Evolutionary conservation across 257 asterid species (phyloP), one percentile per base, ranked within the genome.

Genomic region (Echium plantagineum): DNA sequence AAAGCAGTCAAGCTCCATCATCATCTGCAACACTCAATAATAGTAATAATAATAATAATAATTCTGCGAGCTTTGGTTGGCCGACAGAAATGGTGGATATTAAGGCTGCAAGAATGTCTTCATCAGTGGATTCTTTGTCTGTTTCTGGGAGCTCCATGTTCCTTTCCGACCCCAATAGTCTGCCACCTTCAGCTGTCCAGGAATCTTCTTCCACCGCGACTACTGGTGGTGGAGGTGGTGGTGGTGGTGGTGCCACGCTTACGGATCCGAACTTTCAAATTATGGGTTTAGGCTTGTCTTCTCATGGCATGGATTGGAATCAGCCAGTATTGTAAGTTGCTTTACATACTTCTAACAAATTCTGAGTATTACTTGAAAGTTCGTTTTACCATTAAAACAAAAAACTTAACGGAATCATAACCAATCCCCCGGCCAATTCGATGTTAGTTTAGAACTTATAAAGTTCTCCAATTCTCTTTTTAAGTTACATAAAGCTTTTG

Each of bases 221-320:
- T 4, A 69, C 63, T 7, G 58, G 22, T 2, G 75, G 62, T 1
- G 79, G 57, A 10, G 46, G 63, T 9, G 60, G 19, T 2, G 74
- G 60, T 1, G 75, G 62, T 1, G 79, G 57, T 15, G 42, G n/a
- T n/a, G n/a, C n/a, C n/a, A n/a, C 64, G 52, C 69, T 80, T 6
- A 51, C 72, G 0, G 73, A 75, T 66, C 80, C 81, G 28, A 73
- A 70, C 59, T 73, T 85, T 71, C 96, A 85, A 24, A 68, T 87
- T 58, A 81, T 83, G 91, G 96, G 84, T 0, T 76, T 87, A 70
- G 91, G 89, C 65, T 80, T 85, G 47, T 76, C 89, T 21, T 79
- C 94, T 42, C 94, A 74, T 49, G 66, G 74, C 77, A 58, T 87
- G 73, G 89, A 87, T 58, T 87, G 96, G 96, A 79, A 83, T 63